Evolutionary conservation across 495 filamentous ascomycete genomes (phyloP).

Genomic region (Podospora pseudopauciseta): DNA sequence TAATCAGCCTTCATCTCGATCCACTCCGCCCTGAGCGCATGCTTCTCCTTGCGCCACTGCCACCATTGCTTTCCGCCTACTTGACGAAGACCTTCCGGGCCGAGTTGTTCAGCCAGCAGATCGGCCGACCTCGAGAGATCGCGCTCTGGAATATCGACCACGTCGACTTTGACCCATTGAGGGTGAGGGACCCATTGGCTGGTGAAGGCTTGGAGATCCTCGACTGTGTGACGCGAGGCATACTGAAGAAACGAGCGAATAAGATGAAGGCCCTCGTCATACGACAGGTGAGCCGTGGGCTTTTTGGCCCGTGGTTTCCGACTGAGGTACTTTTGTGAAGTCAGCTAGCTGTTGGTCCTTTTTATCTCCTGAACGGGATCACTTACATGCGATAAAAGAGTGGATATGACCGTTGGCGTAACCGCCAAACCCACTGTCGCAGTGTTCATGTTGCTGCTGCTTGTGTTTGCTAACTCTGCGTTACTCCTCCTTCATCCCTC

Average conservation of each 20-base stretch:
- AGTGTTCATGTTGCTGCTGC: conserved; percentile 59
- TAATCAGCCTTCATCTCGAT: conserved; percentile 90
- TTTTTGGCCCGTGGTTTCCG: conserved; percentile 69
- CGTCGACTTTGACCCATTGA: conserved; percentile 77
- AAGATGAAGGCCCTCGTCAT: conserved; percentile 88
- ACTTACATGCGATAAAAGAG: conserved; percentile 72
- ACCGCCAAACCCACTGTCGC: conserved; percentile 68
- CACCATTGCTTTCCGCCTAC: conserved; percentile 88
- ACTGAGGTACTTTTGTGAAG: conserved; percentile 64
- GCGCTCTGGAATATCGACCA: conserved; percentile 63
- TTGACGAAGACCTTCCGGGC: conserved; percentile 63
- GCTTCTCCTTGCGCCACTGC: conserved; percentile 73
- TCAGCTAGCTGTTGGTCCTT: conserved; percentile 2
- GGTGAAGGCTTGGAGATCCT: conserved; percentile 88
- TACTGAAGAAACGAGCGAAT: conserved; percentile 79
- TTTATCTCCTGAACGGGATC: conserved; percentile 20
- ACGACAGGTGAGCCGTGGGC: conserved; percentile 82
- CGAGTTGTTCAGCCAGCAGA: conserved; percentile 64
- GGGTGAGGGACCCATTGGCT: conserved; percentile 85
- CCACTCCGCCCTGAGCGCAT: conserved; percentile 78
- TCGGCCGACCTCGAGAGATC: conserved; percentile 59
- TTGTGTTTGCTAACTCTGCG: neutral
- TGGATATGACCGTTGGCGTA: conserved; percentile 73
- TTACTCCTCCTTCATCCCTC: neutral
- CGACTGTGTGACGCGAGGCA: conserved; percentile 81